Evolutionary conservation across 352 stramenopile species (phyloP).

Genomic region (Phytopythium litorale): DNA sequence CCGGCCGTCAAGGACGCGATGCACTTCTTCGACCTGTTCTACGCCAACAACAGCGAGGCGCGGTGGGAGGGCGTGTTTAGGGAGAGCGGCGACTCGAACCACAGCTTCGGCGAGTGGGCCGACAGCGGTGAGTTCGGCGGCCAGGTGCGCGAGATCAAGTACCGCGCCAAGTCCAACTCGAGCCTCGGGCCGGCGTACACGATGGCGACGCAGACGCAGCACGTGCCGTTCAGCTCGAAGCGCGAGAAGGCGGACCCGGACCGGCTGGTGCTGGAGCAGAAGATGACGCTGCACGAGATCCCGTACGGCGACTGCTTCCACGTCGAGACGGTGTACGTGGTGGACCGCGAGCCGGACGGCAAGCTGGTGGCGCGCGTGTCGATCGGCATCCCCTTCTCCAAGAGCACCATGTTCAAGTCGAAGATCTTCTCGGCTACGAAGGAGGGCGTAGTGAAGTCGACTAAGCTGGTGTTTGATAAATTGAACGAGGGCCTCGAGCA

Average conservation of each 20-base stretch:
- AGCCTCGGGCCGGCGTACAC: slow-evolving; percentile 62
- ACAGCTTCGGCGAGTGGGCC: slow-evolving; percentile 54
- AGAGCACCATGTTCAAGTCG: slow-evolving; percentile 81
- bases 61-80: slow-evolving; percentile 58
- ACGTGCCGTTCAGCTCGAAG: slow-evolving; percentile 41
- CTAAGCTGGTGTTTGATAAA: slow-evolving; percentile 50
- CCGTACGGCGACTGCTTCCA: slow-evolving; percentile 80
- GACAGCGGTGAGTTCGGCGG: slow-evolving; percentile 57
- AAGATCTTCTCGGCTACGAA: slow-evolving; percentile 78
- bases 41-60: slow-evolving; percentile 38
- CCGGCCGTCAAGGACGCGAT: slow-evolving; percentile 36
- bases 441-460: slow-evolving; percentile 60
- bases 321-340: slow-evolving; percentile 57
- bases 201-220: slow-evolving; percentile 47
- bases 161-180: slow-evolving; percentile 67
- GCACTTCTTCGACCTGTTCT: slow-evolving; percentile 79
- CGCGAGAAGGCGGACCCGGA: slow-evolving; percentile 32
- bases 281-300: slow-evolving; percentile 70
- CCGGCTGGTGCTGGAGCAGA: slow-evolving; percentile 52
- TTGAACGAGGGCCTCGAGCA: slow-evolving; percentile 38
- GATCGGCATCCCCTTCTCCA: slow-evolving; percentile 72
- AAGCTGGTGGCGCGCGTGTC: slow-evolving; percentile 53
- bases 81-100: slow-evolving; percentile 61
- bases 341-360: slow-evolving; percentile 39
- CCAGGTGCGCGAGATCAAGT: slow-evolving; percentile 66